These are phyloP conservation scores for Nannizziopsis barbatae DNA, from an alignment of 2,329 filamentous ascomycete genomes.

Conservation along the genomic window DNA sequence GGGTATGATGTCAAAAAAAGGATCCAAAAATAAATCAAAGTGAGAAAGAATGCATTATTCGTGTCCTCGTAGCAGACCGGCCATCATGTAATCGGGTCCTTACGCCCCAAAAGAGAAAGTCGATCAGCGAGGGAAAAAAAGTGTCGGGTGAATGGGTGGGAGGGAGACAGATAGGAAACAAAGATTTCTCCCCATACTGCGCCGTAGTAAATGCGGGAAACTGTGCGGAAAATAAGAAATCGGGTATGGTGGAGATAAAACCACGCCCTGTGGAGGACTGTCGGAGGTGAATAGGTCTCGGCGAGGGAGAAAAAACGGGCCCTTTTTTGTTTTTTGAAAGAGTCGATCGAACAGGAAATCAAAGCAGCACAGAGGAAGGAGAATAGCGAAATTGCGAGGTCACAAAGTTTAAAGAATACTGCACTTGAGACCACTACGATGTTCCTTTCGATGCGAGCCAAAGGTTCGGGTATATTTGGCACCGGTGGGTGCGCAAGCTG, in stretches of 20 bases:
- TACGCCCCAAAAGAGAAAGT: conserved; percentile 1
- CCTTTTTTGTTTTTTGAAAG: too few species aligned
- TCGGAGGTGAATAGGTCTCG: too few species aligned
- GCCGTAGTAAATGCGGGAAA: conserved; percentile 11
- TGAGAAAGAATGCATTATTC: conserved; percentile 4
- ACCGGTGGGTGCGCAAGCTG: conserved; percentile 21
- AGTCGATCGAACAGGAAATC: too few species aligned
- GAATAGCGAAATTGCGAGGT: background rate
- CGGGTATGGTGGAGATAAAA: too few species aligned
- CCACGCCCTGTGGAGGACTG: too few species aligned
- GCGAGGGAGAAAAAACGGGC: background rate
- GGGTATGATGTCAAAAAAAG: background rate
- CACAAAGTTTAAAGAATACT: conserved; percentile 26
- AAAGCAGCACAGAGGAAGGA: background rate
- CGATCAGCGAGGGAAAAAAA: too few species aligned
- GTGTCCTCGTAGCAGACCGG: conserved; percentile 6
- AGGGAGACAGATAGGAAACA: background rate
- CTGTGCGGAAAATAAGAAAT: conserved; percentile 3
- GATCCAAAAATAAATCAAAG: background rate
- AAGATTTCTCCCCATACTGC: conserved; percentile 1
- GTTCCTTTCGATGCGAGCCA: conserved; percentile 29
- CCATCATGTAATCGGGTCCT: conserved; percentile 5
- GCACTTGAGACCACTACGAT: conserved; percentile 30
- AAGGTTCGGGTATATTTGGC: conserved; percentile 32
- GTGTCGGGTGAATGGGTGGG: background rate